Base-by-base conservation (phyloP, 2,329 filamentous ascomycete genomes). In the Ascochyta lentis region DNA sequence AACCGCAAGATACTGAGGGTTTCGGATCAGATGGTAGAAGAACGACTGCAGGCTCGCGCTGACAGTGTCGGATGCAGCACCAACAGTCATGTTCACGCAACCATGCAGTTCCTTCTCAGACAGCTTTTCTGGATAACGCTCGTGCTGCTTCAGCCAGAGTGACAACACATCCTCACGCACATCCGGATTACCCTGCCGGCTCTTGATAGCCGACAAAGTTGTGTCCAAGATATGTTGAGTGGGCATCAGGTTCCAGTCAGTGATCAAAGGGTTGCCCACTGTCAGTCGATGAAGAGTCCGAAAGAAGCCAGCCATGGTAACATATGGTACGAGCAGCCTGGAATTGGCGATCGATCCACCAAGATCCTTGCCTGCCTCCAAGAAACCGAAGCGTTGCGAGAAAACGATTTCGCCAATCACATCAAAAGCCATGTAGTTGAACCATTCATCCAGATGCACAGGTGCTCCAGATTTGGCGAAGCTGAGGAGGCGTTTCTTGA, bases 181-280 rank as follows among this genome's bases (percentile, higher is more conserved):
- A 37, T 68, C 68, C 1, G 62, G 54, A 35, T 76, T 78, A n/a
- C 65, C 56, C 38, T 75, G 71, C 1, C 76, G 66, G 1, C 56
- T 54, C 6, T 73, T 61, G 9, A 78, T 63, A 13, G 74, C 74
- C 0, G 61, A 60, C 12, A 71, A 50, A 12, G 66, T 69, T 0
- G 75, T 78, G 34, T 78, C 72, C 42, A 78, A 75, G n/a, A 77
- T 69, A 48, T 79, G 75, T 7, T 70, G 70, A 3, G 67, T 66
- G 1, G 76, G 76, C 39, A 72, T 67, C 2, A 78, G 61, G 3
- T 72, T 68, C 3, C 77, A 54, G 12, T 68, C 69, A 22, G 68
- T 75, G 29, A 78, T 67, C 8, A 78, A 57, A 0, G 76, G 76
- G 13, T 45, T 51, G 9, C 49, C 49, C 2, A 40, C 35, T 0